Evolutionary conservation across 345 rosid genomes (phyloP).

Genomic region (Heritiera fomes): DNA sequence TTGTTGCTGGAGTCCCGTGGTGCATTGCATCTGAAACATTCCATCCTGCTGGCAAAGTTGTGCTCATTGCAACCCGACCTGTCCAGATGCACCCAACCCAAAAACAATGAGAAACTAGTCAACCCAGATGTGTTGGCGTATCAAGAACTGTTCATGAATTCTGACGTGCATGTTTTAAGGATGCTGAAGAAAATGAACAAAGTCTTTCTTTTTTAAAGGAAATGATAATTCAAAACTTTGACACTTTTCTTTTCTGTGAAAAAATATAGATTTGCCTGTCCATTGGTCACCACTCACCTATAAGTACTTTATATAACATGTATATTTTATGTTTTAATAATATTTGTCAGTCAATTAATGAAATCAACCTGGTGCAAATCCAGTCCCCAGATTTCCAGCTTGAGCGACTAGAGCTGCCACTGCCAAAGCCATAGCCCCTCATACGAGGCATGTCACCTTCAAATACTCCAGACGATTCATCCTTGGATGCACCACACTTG

Average conservation of each 20-base stretch:
- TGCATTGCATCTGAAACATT: conserved; percentile 91
- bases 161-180: neutral
- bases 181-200: neutral
- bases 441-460: conserved; percentile 44
- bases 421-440: conserved; percentile 36
- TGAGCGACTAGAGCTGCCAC: conserved; percentile 50
- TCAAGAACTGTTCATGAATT: neutral
- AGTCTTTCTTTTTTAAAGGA: neutral
- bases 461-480: conserved; percentile 34
- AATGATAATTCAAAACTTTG: neutral
- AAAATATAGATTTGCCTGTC: neutral
- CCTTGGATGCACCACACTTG: conserved; percentile 62
- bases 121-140: neutral
- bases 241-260: neutral
- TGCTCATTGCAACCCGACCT: conserved; percentile 89
- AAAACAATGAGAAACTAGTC: neutral
- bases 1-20: conserved; percentile 58
- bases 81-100: neutral
- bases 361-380: conserved; percentile 63
- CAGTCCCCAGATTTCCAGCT: conserved; percentile 87
- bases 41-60: conserved; percentile 89
- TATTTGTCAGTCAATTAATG: neutral
- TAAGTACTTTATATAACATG: neutral
- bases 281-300: neutral
- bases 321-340: neutral